A percentile compares a stretch with the other conserved stretches of the same genome.
These are phyloP conservation scores for Lecanosticta acicola DNA, from an alignment of 2,329 filamentous ascomycete species.

Conservation along the genomic window DNA sequence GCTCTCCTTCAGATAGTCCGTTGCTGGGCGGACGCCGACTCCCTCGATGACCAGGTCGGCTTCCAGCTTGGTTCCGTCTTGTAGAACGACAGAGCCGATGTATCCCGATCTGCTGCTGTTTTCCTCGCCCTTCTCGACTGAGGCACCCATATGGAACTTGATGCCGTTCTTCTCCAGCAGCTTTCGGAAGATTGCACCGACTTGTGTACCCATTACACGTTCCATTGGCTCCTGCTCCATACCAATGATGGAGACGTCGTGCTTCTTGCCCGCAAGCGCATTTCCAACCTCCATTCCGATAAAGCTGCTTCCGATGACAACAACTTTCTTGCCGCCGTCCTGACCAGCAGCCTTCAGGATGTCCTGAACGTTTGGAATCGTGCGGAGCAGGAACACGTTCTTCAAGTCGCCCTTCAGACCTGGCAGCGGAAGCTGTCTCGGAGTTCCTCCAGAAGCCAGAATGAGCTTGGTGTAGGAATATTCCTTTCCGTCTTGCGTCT, in stretches of 20 bases:
- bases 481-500: constrained; percentile 67
- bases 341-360: constrained; percentile 74
- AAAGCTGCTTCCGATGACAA: constrained; percentile 87
- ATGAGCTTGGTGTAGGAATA: constrained; percentile 81
- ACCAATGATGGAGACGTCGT: constrained; percentile 79
- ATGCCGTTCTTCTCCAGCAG: constrained; percentile 79
- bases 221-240: constrained; percentile 84
- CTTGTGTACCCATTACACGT: constrained; percentile 72
- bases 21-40: constrained; percentile 81
- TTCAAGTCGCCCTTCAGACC: constrained; percentile 75
- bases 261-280: constrained; percentile 65
- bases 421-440: constrained; percentile 68
- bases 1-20: constrained; percentile 66
- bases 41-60: constrained; percentile 90
- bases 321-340: constrained; percentile 81
- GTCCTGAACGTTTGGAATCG: constrained; percentile 66
- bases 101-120: constrained; percentile 61
- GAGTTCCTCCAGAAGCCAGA: constrained; percentile 77
- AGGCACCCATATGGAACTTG: constrained; percentile 77
- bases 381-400: constrained; percentile 83
- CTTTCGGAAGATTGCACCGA: constrained; percentile 75
- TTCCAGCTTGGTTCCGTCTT: constrained; percentile 76
- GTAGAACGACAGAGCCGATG: constrained; percentile 75
- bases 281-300: constrained; percentile 98
- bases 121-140: constrained; percentile 76